Base-by-base conservation (phyloP, 495 filamentous ascomycete species). In the Apodospora peruviana region DNA sequence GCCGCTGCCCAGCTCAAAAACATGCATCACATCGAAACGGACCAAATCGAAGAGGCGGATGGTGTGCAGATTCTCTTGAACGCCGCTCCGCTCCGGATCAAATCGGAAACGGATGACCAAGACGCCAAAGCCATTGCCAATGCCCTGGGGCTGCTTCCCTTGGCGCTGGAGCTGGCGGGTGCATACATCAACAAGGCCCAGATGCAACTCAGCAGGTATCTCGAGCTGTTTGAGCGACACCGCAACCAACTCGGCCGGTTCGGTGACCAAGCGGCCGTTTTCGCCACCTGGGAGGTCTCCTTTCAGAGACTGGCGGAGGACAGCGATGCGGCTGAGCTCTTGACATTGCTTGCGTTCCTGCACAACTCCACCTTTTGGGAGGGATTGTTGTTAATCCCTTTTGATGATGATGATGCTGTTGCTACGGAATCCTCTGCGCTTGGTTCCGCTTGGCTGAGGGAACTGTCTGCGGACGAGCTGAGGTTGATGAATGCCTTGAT, bases 141-240 rank as follows among this genome's bases (percentile, higher is more conserved):
- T 3, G 4, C 22, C 20, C 4, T 43, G 8, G 40, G 40, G 9
- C 22, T 25, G 23, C 40, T 43, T 27, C 40, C 40, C 11, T 22
- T 43, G 18, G 40, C 40, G 21, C 40, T 43, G 20, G 19, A 43
- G 17, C 20, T 24, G n/a, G 40, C 40, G n/a, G 40, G 40, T 27
- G 40, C 40, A 43, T 43, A 25, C 40, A 43, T 43, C 40, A 43
- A 22, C 40, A 43, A 14, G n/a, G n/a, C 21, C 3, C 40, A 43
- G 40, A 43, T 43, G 20, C 40, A 43, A 22, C 40, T 43, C 20
- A n/a, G 21, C n/a, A 43, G 25, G 23, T 43, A 43, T 16, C 40
- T 16, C 16, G 18, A 27, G 11, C 20, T 43, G 2, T 17, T 43
- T n/a, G 40, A 43, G 16, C 4, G 40, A 7, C 40, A 43, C n/a